Evolutionary conservation across 345 rosid species (phyloP), one percentile per base, ranked within the genome.

Genomic region (Populus ilicifolia): DNA sequence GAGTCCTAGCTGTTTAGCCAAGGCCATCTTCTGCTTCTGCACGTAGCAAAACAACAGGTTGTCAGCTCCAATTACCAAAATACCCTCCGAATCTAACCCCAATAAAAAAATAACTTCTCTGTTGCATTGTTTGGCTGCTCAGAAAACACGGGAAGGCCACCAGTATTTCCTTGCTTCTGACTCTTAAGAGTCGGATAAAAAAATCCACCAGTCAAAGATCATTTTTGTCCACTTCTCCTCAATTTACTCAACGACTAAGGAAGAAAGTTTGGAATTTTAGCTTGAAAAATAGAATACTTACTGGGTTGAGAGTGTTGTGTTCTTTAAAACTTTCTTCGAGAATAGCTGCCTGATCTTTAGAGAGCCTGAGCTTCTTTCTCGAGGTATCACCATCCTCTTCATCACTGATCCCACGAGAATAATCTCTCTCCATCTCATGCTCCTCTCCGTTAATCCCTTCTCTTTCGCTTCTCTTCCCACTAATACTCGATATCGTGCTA

Each of bases 301-400:
- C 99, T 3, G 98, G 99, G 76, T 94, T 96, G 69, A 96, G 99
- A 80, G 99, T 96, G 84, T 81, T 92, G 82, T 96, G 93, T 48
- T 96, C 98, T 71, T 92, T 94, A 77, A 96, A 96, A 86, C 90
- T 94, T 65, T 92, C 98, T 82, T 96, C 99, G 5, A 96, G 94
- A 81, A 91, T 83, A 68, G 96, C 94, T 62, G 99, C 89, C 86
- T 96, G 99, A 76, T 92, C 98, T 87, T 91, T 94, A 7, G 98
- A 90, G 13, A 96, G 86, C 80, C 99, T 86, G 59, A 96, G 97
- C 76, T 96, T 96, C 88, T 96, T 96, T 72, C 98, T 90, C 2
- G 94, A 96, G 62, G 83, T 89, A 33, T 94, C 98, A 8, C 98
- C 98, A 21, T 91, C 97, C 77, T 94, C 99, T 44, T 96, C 98